Percentiles rank a stretch among this genome's conserved stretches.
phyloP scores from a whole-genome alignment of 73 alveolate genomes.

The Paramecium sexaurelia region DNA sequence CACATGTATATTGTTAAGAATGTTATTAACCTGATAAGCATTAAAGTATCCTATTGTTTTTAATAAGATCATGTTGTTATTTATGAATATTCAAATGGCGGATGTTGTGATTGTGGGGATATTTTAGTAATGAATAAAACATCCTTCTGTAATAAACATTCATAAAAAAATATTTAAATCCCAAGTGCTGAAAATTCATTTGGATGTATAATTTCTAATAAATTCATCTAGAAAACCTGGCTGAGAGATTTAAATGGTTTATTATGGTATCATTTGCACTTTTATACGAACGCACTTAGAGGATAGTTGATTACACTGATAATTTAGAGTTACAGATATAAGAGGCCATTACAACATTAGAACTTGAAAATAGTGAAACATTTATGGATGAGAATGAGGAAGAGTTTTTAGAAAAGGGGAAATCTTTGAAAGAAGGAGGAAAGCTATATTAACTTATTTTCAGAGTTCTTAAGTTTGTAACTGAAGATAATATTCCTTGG shows the following conservation, averaged over 20 bases:
- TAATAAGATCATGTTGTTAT: conserved; percentile 7
- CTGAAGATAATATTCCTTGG: neutral
- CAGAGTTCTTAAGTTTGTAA: neutral
- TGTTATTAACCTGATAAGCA: neutral
- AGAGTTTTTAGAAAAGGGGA: neutral
- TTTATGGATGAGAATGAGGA: neutral
- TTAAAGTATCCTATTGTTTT: neutral
- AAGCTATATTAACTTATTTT: neutral
- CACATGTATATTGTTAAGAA: neutral
- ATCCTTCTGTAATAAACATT: neutral
- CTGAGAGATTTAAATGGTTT: neutral
- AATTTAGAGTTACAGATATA: neutral
- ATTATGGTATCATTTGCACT: neutral
- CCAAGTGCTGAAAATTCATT: neutral
- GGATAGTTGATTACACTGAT: neutral
- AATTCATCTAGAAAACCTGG: neutral
- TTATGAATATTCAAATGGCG: conserved; percentile 1
- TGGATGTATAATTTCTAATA: neutral
- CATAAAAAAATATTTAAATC: neutral
- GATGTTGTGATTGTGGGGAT: conserved; percentile 49
- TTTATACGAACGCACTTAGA: neutral
- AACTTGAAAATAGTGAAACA: neutral
- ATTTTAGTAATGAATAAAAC: neutral
- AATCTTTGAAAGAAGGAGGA: neutral
- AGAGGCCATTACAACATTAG: neutral